Evolutionary conservation across 1,139 yeast genomes (phyloP).

Genomic region (Protomyces macrosporus): DNA sequence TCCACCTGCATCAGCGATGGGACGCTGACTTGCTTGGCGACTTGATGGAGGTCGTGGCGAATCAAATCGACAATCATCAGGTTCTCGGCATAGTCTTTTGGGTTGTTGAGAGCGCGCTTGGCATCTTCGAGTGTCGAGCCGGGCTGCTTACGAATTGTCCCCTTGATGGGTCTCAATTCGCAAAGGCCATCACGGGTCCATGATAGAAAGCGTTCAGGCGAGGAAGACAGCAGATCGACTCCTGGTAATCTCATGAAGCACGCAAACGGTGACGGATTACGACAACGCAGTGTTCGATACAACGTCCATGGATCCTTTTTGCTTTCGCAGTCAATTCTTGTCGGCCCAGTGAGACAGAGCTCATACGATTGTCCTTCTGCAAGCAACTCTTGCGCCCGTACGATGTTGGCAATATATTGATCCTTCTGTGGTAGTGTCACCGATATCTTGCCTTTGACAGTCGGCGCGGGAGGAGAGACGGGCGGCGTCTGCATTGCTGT

Average conservation of each 20-base stretch:
- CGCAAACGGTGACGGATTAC: conserved; percentile 91
- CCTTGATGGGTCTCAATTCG: conserved; percentile 91
- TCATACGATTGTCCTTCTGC: conserved; percentile 90
- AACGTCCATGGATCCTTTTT: conserved; percentile 57
- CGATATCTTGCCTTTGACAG: neutral
- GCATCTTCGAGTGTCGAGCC: conserved; percentile 45
- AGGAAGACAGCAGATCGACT: conserved; percentile 68
- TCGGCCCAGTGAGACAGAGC: conserved; percentile 78
- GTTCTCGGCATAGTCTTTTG: conserved; percentile 93
- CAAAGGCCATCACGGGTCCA: conserved; percentile 59
- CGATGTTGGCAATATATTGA: conserved; percentile 54
- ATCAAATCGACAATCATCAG: conserved; percentile 95
- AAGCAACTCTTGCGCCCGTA: conserved; percentile 61
- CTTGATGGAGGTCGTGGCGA: conserved; percentile 77
- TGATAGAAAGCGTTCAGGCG: conserved; percentile 86
- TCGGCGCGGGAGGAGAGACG: neutral
- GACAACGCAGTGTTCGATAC: conserved; percentile 62
- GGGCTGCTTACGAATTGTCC: conserved; percentile 71
- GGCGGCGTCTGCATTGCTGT: conserved; percentile 1
- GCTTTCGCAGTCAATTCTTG: conserved; percentile 45
- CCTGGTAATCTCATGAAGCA: conserved; percentile 73
- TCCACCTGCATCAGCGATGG: conserved; percentile 83
- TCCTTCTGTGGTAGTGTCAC: conserved; percentile 49
- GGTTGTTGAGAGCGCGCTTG: conserved; percentile 61
- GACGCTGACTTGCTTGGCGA: conserved; percentile 58